Percentiles rank a stretch among this genome's conserved stretches.
Evolutionary conservation across 805 yeast species (phyloP).

Genomic region (Hanseniaspora thailandica): DNA sequence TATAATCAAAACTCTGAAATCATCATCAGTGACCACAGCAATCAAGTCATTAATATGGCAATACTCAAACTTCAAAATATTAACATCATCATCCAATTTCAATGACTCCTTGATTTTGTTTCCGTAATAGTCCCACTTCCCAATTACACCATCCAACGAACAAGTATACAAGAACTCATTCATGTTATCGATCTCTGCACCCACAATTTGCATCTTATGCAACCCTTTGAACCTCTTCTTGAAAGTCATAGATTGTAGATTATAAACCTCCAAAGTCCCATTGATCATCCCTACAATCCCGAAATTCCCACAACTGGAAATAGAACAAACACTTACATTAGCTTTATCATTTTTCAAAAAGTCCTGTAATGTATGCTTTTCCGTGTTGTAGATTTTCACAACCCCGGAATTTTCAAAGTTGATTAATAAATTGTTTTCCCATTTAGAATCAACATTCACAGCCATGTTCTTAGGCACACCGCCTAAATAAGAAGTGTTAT

Average conservation of each 20-base stretch:
- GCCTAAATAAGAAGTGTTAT: slow-evolving; percentile 31
- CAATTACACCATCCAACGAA: slow-evolving; percentile 81
- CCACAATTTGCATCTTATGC: slow-evolving; percentile 75
- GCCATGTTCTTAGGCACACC: slow-evolving; percentile 54
- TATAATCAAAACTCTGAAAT: slow-evolving; percentile 67
- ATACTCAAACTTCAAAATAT: slow-evolving; percentile 52
- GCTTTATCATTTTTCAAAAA: slow-evolving; percentile 49
- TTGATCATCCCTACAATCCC: slow-evolving; percentile 77
- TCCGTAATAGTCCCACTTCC: slow-evolving; percentile 72
- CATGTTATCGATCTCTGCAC: slow-evolving; percentile 80
- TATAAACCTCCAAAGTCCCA: slow-evolving; percentile 78
- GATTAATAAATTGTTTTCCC: slow-evolving; percentile 79
- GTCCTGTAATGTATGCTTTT: slow-evolving; percentile 51
- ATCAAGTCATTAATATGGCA: slow-evolving; percentile 62
- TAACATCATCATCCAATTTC: slow-evolving; percentile 63
- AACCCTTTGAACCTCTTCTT: slow-evolving; percentile 52
- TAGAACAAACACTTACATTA: slow-evolving; percentile 57
- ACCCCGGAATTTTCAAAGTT: slow-evolving; percentile 71
- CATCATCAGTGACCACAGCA: slow-evolving; percentile 70
- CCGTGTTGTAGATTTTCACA: slow-evolving; percentile 87
- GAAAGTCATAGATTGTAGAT: slow-evolving; percentile 79
- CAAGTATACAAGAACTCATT: slow-evolving; percentile 75
- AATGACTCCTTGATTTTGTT: slow-evolving; percentile 57
- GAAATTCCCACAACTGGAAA: slow-evolving; percentile 92
- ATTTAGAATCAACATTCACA: slow-evolving; percentile 67